Evolutionary conservation across 1,284 basidiomycete species (phyloP).

Genomic region (Chiua sp.): DNA sequence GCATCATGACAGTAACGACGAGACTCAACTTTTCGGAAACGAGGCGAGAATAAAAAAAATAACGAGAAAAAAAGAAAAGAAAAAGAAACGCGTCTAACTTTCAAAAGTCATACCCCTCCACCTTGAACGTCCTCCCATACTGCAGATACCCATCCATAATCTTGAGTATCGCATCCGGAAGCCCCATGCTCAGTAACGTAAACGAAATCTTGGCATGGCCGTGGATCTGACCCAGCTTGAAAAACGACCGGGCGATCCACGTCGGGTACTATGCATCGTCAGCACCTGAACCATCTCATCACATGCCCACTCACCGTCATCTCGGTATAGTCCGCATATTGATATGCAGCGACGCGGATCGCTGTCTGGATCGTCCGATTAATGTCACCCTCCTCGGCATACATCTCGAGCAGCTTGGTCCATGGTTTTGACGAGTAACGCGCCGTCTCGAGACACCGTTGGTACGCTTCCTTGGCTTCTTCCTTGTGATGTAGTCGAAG

Average conservation of each 20-base stretch:
- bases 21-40: no score
- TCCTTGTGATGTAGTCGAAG: constrained; percentile 94
- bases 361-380: constrained; percentile 91
- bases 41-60: background rate
- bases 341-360: constrained; percentile 92
- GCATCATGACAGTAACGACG: no score
- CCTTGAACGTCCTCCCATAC: constrained; percentile 82
- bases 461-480: constrained; percentile 97
- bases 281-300: background rate
- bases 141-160: constrained; percentile 87
- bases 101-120: constrained; percentile 80
- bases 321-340: constrained; percentile 85
- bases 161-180: constrained; percentile 84
- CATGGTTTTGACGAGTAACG: constrained; percentile 93
- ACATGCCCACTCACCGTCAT: constrained; percentile 69
- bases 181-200: constrained; percentile 91
- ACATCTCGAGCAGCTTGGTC: constrained; percentile 92
- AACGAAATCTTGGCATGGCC: constrained; percentile 95
- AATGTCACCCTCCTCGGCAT: constrained; percentile 93
- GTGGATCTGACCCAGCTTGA: constrained; percentile 93
- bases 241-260: constrained; percentile 87
- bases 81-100: constrained; percentile 55
- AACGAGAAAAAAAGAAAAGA: background rate
- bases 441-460: constrained; percentile 88
- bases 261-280: constrained; percentile 76